phyloP scores from a whole-genome alignment of 352 stramenopile genomes.

The Globisporangium echinulatum region DNA sequence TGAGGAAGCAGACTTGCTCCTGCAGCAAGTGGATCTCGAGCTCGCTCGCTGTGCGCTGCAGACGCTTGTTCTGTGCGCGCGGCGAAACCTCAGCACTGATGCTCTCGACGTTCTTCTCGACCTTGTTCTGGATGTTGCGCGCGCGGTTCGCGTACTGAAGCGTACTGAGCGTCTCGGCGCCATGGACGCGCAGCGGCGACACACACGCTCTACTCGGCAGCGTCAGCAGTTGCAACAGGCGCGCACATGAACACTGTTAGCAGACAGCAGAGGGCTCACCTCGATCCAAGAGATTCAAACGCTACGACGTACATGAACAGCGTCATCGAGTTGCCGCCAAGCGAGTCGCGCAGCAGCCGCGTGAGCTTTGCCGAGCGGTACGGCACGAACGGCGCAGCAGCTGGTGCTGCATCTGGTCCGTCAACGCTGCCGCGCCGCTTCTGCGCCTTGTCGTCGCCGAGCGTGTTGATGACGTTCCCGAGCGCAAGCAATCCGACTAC shows the following conservation, averaged over 20 bases:
- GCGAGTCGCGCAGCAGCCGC: conserved; percentile 38
- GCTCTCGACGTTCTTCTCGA: conserved; percentile 49
- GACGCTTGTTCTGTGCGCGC: conserved; percentile 1
- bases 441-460: conserved; percentile 32
- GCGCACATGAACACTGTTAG: neutral
- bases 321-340: conserved; percentile 51
- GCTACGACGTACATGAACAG: conserved; percentile 39
- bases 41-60: conserved; percentile 22
- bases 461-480: conserved; percentile 50
- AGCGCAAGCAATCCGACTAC: conserved; percentile 39
- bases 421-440: conserved; percentile 19
- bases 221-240: neutral
- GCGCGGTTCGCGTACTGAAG: conserved; percentile 72
- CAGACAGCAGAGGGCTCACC: neutral
- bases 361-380: conserved; percentile 55
- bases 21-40: conserved; percentile 37
- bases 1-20: conserved; percentile 34
- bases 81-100: conserved; percentile 10
- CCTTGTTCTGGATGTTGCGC: conserved; percentile 74
- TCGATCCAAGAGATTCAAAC: neutral
- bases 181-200: conserved; percentile 40
- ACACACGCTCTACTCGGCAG: conserved; percentile 46
- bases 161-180: conserved; percentile 55
- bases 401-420: neutral
- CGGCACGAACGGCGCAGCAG: conserved; percentile 21